Evolutionary conservation across 2,329 filamentous ascomycete genomes (phyloP).

Genomic region (Colletotrichum echinochloae): DNA sequence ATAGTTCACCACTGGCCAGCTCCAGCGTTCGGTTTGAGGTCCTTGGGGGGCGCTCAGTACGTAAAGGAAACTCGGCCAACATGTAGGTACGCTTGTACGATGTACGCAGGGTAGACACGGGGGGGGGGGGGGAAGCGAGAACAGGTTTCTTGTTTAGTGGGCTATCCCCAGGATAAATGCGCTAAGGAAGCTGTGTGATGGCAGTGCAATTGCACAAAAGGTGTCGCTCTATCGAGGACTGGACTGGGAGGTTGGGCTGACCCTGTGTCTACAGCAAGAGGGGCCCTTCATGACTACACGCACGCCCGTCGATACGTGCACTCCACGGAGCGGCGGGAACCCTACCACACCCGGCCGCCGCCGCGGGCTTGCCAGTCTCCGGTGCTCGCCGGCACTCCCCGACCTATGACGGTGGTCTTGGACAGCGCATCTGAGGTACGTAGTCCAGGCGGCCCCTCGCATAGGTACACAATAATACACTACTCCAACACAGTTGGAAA

Average conservation of each 20-base stretch:
- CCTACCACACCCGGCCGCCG: slow-evolving; percentile 15
- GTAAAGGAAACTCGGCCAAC: neutral
- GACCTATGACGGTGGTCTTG: slow-evolving; percentile 33
- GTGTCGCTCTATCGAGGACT: slow-evolving; percentile 9
- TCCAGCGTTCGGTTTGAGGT: slow-evolving; percentile 4
- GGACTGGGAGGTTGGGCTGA: neutral
- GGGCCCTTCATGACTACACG: neutral
- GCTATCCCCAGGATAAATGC: slow-evolving; percentile 1
- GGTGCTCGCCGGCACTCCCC: slow-evolving; percentile 36
- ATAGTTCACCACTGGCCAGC: neutral
- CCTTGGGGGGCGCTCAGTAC: neutral
- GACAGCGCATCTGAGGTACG: slow-evolving; percentile 37
- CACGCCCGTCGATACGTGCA: slow-evolving; percentile 8
- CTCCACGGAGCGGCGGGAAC: slow-evolving; percentile 25
- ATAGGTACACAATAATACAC: too few species aligned
- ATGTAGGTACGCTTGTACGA: neutral
- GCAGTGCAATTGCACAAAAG: slow-evolving; percentile 25
- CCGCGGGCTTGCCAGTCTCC: slow-evolving; percentile 15
- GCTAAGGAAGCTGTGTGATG: neutral
- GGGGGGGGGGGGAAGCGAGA: slow-evolving; percentile 4
- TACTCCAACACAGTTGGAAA: too few species aligned
- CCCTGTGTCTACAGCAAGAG: neutral
- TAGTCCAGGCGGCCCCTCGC: too few species aligned
- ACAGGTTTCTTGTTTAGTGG: slow-evolving; percentile 39
- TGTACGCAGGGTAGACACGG: slow-evolving; percentile 16